These are phyloP conservation scores for Fusarium sp. DNA, from an alignment of 2,329 filamentous ascomycete species.

Conservation along the genomic window DNA sequence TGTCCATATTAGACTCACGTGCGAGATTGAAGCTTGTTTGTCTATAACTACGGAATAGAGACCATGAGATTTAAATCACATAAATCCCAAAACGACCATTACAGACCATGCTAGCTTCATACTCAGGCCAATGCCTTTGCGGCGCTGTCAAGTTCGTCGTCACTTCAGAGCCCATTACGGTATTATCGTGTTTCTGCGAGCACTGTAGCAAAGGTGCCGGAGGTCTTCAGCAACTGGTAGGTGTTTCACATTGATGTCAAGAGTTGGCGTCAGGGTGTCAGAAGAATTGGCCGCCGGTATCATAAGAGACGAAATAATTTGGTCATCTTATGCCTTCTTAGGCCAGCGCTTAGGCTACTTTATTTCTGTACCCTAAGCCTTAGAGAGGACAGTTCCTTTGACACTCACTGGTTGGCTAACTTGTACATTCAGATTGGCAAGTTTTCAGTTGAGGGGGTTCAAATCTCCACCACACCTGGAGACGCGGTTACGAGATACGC, in stretches of 20 bases:
- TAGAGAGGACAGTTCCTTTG: too few species aligned
- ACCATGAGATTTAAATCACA: too few species aligned
- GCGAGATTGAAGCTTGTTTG: not conserved
- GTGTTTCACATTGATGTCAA: rapidly evolving
- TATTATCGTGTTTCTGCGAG: slow-evolving; percentile 38
- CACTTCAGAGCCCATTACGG: slow-evolving; percentile 24
- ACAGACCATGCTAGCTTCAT: slow-evolving; percentile 21
- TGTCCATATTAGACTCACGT: not conserved
- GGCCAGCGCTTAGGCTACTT: too few species aligned
- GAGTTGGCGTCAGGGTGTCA: too few species aligned
- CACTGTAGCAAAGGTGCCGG: slow-evolving; percentile 40
- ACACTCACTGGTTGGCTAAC: too few species aligned
- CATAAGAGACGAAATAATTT: too few species aligned
- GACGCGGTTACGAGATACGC: slow-evolving; percentile 28
- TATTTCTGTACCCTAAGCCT: too few species aligned
- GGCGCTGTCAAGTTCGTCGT: slow-evolving; percentile 19
- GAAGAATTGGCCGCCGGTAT: too few species aligned
- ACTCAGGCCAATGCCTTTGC: slow-evolving; percentile 38
- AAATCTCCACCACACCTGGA: not conserved
- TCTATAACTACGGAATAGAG: too few species aligned
- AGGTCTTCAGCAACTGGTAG: slow-evolving; percentile 34
- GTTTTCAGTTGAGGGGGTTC: slow-evolving; percentile 29
- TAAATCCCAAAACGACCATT: rapidly evolving
- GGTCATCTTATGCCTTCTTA: too few species aligned
- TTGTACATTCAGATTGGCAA: slow-evolving; percentile 44